Evolutionary conservation across 768 basidiomycete species (phyloP).

Genomic region (Lepiota brunneoincarnata): DNA sequence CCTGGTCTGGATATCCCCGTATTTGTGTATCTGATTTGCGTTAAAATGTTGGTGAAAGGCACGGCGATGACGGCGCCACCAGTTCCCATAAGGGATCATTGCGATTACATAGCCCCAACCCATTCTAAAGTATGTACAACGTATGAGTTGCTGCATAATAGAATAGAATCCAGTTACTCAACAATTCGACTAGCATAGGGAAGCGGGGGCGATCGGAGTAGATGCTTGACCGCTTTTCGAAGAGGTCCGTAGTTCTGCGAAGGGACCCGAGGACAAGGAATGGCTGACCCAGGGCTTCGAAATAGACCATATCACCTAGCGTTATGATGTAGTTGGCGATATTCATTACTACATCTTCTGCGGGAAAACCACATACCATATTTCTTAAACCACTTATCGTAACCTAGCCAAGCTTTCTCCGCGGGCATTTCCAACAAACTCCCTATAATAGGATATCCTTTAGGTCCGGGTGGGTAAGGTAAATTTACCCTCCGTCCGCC

Average conservation of each 20-base stretch:
- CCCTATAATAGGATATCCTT: constrained; percentile 15
- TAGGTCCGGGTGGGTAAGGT: constrained; percentile 16
- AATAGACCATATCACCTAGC: constrained; percentile 16
- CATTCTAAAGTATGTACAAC: constrained; percentile 18
- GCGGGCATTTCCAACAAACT: constrained; percentile 7
- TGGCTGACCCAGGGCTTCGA: constrained; percentile 11
- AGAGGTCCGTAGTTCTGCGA: constrained; percentile 8
- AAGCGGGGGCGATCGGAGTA: constrained; percentile 15
- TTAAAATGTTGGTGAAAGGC: constrained; percentile 23
- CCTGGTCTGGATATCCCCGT: constrained; percentile 21
- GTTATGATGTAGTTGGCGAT: not conserved
- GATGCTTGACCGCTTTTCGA: constrained; percentile 15
- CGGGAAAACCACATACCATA: no score
- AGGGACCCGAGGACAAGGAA: constrained; percentile 13
- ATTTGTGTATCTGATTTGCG: constrained; percentile 20
- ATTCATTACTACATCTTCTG: no score
- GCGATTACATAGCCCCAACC: constrained; percentile 21
- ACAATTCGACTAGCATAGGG: constrained; percentile 5
- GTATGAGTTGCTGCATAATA: not conserved
- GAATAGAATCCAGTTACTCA: not conserved
- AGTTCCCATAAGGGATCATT: constrained; percentile 23
- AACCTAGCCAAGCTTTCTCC: constrained; percentile 11
- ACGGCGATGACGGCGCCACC: constrained; percentile 25
- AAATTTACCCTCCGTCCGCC: constrained; percentile 1
- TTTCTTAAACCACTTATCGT: constrained; percentile 10